phyloP scores from a whole-genome alignment of 352 stramenopile genomes.

The Phytophthora multivora region DNA sequence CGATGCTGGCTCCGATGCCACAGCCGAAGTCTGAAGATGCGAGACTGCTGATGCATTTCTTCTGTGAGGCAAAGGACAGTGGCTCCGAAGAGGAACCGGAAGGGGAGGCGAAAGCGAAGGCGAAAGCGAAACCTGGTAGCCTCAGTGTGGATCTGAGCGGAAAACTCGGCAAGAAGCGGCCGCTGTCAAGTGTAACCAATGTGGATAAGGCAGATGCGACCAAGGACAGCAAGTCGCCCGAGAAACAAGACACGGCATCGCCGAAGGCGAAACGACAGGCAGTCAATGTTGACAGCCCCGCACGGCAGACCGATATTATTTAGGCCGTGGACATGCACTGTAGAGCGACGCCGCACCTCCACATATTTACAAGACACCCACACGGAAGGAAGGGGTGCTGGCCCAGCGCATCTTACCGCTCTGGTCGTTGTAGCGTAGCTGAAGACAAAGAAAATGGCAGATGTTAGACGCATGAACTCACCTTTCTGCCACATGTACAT shows the following conservation, averaged over 20 bases:
- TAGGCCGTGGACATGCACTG: slow-evolving; percentile 36
- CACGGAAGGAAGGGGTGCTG: slow-evolving; percentile 18
- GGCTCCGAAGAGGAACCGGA: slow-evolving; percentile 34
- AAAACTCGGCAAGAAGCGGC: slow-evolving; percentile 69
- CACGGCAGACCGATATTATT: slow-evolving; percentile 37
- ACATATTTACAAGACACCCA: slow-evolving; percentile 42
- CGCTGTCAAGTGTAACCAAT: slow-evolving; percentile 36
- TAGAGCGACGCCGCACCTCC: slow-evolving; percentile 28
- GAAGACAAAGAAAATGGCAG: slow-evolving; percentile 33
- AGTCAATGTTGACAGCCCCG: slow-evolving; percentile 45
- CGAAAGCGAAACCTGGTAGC: slow-evolving; percentile 11
- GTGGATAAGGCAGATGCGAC: slow-evolving; percentile 4
- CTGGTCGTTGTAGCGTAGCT: slow-evolving; percentile 40
- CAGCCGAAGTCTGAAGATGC: slow-evolving; percentile 66
- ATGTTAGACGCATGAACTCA: slow-evolving; percentile 32
- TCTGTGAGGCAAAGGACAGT: slow-evolving; percentile 56
- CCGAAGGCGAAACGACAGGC: slow-evolving; percentile 50
- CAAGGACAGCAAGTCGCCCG: slow-evolving; percentile 9
- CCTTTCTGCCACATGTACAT: slow-evolving; percentile 41
- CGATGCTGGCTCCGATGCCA: slow-evolving; percentile 26
- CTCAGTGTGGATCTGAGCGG: slow-evolving; percentile 37
- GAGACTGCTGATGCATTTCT: slow-evolving; percentile 80
- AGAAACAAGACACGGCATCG: slow-evolving; percentile 15
- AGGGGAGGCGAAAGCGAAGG: slow-evolving; percentile 18
- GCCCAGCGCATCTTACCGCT: slow-evolving; percentile 24